phyloP scores from a whole-genome alignment of 371 early-diverging fungal genomes.

The Chytridiales sp. region DNA sequence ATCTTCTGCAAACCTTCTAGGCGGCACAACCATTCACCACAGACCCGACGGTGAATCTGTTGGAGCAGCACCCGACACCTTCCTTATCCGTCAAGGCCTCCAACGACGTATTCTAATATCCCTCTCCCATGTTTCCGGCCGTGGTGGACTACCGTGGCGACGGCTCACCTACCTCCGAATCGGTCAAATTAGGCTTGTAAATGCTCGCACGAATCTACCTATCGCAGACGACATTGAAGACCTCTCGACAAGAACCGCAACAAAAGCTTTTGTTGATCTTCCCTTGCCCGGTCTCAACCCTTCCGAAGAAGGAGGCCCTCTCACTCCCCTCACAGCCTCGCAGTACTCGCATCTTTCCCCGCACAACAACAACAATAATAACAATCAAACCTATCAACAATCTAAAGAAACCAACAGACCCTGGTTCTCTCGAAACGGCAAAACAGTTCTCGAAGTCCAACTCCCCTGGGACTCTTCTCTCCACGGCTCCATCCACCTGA shows the following conservation, averaged over 20 bases:
- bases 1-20: background rate
- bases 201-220: slow-evolving; percentile 17
- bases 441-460: slow-evolving; percentile 44
- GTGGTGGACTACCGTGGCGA: slow-evolving; percentile 62
- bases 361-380: no score
- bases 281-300: slow-evolving; percentile 8
- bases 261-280: background rate
- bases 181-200: slow-evolving; percentile 63
- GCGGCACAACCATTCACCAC: background rate
- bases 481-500: slow-evolving; percentile 71
- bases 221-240: slow-evolving; percentile 20
- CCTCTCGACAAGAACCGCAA: background rate
- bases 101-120: slow-evolving; percentile 74
- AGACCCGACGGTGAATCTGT: no score
- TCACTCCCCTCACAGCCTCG: no score
- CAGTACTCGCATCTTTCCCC: no score
- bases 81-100: slow-evolving; percentile 78
- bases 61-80: slow-evolving; percentile 54
- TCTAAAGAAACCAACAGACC: no score
- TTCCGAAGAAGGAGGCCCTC: no score
- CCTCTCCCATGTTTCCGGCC: slow-evolving; percentile 74
- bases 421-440: slow-evolving; percentile 2
- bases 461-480: slow-evolving; percentile 85
- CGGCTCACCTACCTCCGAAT: slow-evolving; percentile 56
- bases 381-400: no score